Percentiles rank a stretch among this genome's conserved stretches.
phyloP scores from a whole-genome alignment of 768 basidiomycete species.

The Leccinum uliginosum region DNA sequence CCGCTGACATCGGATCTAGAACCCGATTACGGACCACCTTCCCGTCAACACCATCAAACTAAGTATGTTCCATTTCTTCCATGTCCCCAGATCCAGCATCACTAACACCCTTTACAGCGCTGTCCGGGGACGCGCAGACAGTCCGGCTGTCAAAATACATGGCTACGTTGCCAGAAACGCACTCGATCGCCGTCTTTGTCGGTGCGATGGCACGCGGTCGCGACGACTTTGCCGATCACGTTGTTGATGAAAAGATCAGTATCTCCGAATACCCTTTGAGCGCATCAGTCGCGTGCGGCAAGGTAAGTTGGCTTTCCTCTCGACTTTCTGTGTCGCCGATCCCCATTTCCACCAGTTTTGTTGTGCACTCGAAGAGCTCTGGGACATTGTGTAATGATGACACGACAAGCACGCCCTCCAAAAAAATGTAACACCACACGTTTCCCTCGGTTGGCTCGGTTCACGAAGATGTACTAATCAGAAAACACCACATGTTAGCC shows the following conservation, averaged over 20 bases:
- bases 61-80: slow-evolving; percentile 51
- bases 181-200: slow-evolving; percentile 91
- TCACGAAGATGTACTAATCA: slow-evolving; percentile 10
- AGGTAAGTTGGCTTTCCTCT: slow-evolving; percentile 50
- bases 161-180: slow-evolving; percentile 78
- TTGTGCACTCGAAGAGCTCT: slow-evolving; percentile 89
- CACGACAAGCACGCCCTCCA: background rate
- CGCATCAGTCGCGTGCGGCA: slow-evolving; percentile 94
- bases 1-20: slow-evolving; percentile 42
- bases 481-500: slow-evolving; percentile 4
- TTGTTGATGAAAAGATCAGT: slow-evolving; percentile 94
- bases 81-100: background rate
- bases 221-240: slow-evolving; percentile 94
- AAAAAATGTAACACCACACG: slow-evolving; percentile 17
- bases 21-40: slow-evolving; percentile 91
- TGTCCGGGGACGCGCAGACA: slow-evolving; percentile 87
- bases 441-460: background rate
- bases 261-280: slow-evolving; percentile 93
- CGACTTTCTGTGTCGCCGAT: slow-evolving; percentile 1
- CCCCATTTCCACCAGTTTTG: slow-evolving; percentile 58
- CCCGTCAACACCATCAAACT: slow-evolving; percentile 95
- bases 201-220: slow-evolving; percentile 97
- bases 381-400: slow-evolving; percentile 73
- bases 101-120: slow-evolving; percentile 44
- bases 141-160: slow-evolving; percentile 80